Evolutionary conservation across 768 basidiomycete genomes (phyloP).

Genomic region (Boletus fagicola): DNA sequence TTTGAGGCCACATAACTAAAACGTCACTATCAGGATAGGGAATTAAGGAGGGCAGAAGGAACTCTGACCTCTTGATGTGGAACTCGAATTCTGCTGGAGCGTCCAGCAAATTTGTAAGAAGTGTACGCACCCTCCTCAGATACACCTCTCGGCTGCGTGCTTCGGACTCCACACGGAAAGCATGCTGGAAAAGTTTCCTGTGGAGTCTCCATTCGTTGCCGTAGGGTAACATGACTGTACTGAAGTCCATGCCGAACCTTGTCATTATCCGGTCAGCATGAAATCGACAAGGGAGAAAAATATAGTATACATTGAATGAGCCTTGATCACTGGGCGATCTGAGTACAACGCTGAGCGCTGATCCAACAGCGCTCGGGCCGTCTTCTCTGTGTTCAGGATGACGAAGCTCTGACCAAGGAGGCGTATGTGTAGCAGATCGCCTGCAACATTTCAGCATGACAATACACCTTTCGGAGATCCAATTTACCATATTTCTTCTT

Average conservation of each 20-base stretch:
- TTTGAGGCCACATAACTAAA: slow-evolving; percentile 27
- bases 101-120: slow-evolving; percentile 23
- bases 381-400: slow-evolving; percentile 30
- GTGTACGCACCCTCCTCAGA: slow-evolving; percentile 17
- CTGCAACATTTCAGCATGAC: slow-evolving; percentile 8
- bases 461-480: neutral
- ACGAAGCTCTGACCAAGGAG: slow-evolving; percentile 27
- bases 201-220: slow-evolving; percentile 32
- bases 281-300: neutral
- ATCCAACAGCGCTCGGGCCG: slow-evolving; percentile 25
- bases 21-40: neutral
- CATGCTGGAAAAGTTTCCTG: slow-evolving; percentile 30
- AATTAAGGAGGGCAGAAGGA: neutral
- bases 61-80: slow-evolving; percentile 22
- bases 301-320: slow-evolving; percentile 13
- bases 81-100: slow-evolving; percentile 24
- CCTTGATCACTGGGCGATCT: slow-evolving; percentile 23
- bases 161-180: slow-evolving; percentile 25
- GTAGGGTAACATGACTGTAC: slow-evolving; percentile 29
- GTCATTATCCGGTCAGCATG: neutral
- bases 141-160: slow-evolving; percentile 20
- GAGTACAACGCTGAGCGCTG: slow-evolving; percentile 30
- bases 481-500: slow-evolving; percentile 31
- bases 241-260: slow-evolving; percentile 31
- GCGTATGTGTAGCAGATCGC: slow-evolving; percentile 22